phyloP scores from a whole-genome alignment of 2,329 filamentous ascomycete species.

The Penicillium crustosum region DNA sequence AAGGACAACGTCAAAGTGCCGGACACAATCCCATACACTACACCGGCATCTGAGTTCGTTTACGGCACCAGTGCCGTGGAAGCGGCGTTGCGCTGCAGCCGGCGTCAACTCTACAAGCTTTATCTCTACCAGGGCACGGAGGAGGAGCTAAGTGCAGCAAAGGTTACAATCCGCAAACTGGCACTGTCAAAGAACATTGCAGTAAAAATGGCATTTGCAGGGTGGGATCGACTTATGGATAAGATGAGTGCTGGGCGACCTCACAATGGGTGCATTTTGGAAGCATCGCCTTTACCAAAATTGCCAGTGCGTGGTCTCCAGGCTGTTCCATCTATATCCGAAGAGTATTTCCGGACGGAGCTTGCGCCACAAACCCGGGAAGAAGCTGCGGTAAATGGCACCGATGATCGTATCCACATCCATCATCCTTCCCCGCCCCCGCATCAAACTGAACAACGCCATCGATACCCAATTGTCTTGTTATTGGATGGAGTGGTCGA shows the following conservation, averaged over 20 bases:
- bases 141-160: constrained; percentile 48
- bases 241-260: constrained; percentile 80
- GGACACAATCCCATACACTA: constrained; percentile 65
- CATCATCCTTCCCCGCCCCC: constrained; percentile 17
- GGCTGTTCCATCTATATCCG: constrained; percentile 46
- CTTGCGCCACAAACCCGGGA: constrained; percentile 71
- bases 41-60: constrained; percentile 85
- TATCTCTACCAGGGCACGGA: constrained; percentile 69
- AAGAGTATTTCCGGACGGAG: constrained; percentile 57
- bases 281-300: constrained; percentile 78
- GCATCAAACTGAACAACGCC: constrained; percentile 7
- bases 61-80: constrained; percentile 81
- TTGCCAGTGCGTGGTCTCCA: constrained; percentile 64
- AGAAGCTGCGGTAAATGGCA: constrained; percentile 72
- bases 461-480: constrained; percentile 43
- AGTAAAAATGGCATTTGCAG: constrained; percentile 60
- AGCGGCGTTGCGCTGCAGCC: constrained; percentile 68
- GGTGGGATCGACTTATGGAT: constrained; percentile 69
- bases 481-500: constrained; percentile 61
- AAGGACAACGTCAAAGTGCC: constrained; percentile 41
- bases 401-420: constrained; percentile 50
- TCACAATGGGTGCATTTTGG: constrained; percentile 86
- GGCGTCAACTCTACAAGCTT: constrained; percentile 77
- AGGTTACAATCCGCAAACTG: constrained; percentile 38
- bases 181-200: constrained; percentile 49